Percentiles rank a stretch among this genome's conserved stretches.
phyloP scores from a whole-genome alignment of 139 green algal genomes.

The Tetraselmis chui region DNA sequence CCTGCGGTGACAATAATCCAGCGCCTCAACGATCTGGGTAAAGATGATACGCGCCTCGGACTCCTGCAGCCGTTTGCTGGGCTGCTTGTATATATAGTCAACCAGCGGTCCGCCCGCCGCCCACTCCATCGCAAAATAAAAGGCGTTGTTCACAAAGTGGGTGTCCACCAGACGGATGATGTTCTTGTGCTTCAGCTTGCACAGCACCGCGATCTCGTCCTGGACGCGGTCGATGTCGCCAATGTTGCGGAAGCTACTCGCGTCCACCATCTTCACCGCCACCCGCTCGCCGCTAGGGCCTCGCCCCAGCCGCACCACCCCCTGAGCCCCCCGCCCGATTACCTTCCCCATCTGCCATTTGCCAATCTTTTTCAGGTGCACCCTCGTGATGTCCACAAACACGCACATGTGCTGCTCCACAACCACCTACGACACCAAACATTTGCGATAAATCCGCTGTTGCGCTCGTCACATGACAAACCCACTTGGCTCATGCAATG shows the following conservation, averaged over 20 bases:
- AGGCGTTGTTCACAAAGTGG: conserved; percentile 33
- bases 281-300: conserved; percentile 49
- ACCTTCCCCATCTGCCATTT: conserved; percentile 9
- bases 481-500: no score
- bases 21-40: conserved; percentile 44
- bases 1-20: conserved; percentile 74
- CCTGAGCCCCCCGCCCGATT: conserved; percentile 52
- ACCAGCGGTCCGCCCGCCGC: conserved; percentile 50
- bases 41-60: conserved; percentile 50
- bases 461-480: no score
- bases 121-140: conserved; percentile 77
- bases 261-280: conserved; percentile 64
- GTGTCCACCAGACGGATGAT: conserved; percentile 61
- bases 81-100: conserved; percentile 24
- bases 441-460: no score
- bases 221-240: conserved; percentile 60
- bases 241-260: conserved; percentile 54
- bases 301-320: conserved; percentile 48
- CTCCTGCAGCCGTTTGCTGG: conserved; percentile 37
- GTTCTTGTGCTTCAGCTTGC: conserved; percentile 54
- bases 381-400: background rate
- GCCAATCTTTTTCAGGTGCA: background rate
- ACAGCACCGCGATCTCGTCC: conserved; percentile 63
- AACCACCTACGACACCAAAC: no score
- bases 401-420: background rate